Evolutionary conservation across 352 stramenopile species (phyloP), one percentile per base, ranked within the genome.

Genomic region (Plasmopara halstedii): DNA sequence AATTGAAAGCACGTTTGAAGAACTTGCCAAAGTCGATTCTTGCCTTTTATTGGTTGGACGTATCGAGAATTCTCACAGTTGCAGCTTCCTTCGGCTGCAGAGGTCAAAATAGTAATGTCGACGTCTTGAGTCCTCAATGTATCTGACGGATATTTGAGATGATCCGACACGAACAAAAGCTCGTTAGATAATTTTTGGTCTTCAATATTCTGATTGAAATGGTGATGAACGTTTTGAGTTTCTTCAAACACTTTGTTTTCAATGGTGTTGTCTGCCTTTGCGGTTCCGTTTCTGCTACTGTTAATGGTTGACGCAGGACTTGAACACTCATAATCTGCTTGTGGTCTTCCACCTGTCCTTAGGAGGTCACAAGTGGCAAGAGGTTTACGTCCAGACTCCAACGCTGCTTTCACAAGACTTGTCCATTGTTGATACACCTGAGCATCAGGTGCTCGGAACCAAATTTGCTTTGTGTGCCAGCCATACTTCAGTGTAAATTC

Each of bases 401-500:
- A 26, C 22, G 59, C 59, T 2, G 25, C 37, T 23, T 27, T 42
- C 29, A 68, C 27, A 35, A 64, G 18, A 41, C 42, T 55, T 18
- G 19, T 55, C 59, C 59, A 68, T 46, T 47, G 41, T 31, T 22
- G 41, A 34, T 68, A 68, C 10, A 33, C 58, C 6, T 26, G 46
- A 21, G 27, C 32, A 31, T 68, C 37, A 14, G 59, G 59, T 23
- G 59, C 54, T 19, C 59, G 59, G 7, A 68, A 41, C 31, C 50
- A 50, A 41, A 68, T 25, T 32, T 44, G 37, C 34, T 51, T 61
- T 2, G 50, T 58, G 22, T 54, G 50, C 59, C 59, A 68, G 33
- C 59, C 59, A 42, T 64, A 68, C 37, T 53, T 50, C 6, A 68
- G 29, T 14, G 32, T 50, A 32, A 68, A 64, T 23, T 68, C 59